phyloP scores from a whole-genome alignment of 2,329 filamentous ascomycete species.

The Monosporascus sp. region DNA sequence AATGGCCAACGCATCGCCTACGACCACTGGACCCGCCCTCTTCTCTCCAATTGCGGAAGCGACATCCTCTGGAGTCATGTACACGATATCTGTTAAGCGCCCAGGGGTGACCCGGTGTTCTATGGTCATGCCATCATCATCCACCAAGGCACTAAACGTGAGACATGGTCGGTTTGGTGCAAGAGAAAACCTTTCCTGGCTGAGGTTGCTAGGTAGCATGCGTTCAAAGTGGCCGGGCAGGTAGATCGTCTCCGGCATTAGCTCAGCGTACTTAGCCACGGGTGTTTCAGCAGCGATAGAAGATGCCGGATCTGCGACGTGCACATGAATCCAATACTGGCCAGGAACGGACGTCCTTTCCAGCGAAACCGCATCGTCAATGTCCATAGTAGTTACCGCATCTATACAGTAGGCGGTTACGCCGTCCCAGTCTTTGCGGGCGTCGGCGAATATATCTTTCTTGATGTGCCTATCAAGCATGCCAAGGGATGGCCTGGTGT shows the following conservation, averaged over 20 bases:
- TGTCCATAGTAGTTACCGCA: conserved; percentile 56
- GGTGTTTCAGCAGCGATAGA: conserved; percentile 54
- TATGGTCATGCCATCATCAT: conserved; percentile 45
- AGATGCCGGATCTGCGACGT: conserved; percentile 74
- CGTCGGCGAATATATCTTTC: conserved; percentile 38
- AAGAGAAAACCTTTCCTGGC: conserved; percentile 50
- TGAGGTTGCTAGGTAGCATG: conserved; percentile 51
- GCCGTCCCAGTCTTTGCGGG: conserved; percentile 55
- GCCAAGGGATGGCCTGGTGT: conserved; percentile 30
- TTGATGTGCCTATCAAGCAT: conserved; percentile 28
- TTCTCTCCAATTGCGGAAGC: conserved; percentile 35
- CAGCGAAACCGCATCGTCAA: conserved; percentile 75
- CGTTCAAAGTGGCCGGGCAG: conserved; percentile 50
- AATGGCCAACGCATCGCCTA: conserved; percentile 24
- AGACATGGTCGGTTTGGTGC: conserved; percentile 45
- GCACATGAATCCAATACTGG: conserved; percentile 70
- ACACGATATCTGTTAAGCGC: conserved; percentile 48
- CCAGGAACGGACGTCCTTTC: conserved; percentile 47
- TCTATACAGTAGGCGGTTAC: conserved; percentile 70
- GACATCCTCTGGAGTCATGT: conserved; percentile 49
- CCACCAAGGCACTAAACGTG: conserved; percentile 57
- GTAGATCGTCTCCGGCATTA: conserved; percentile 55
- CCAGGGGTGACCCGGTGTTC: conserved; percentile 50
- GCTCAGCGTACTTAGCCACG: conserved; percentile 55
- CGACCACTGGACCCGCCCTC: conserved; percentile 19